Base-by-base conservation (phyloP, 768 basidiomycete species). In the Tylopilus felleus region DNA sequence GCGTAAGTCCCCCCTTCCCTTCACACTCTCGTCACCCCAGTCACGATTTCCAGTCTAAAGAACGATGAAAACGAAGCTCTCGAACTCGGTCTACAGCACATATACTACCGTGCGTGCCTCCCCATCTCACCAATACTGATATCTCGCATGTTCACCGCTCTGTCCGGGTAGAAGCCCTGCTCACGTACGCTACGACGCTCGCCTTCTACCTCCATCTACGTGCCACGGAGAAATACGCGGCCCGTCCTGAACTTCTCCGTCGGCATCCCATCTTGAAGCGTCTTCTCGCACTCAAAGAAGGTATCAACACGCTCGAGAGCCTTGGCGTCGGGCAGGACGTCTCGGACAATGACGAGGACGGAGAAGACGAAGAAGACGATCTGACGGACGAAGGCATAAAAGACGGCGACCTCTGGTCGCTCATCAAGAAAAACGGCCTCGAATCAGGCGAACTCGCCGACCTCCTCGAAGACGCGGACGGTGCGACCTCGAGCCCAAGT, bases 161-260 rank as follows among this genome's bases (percentile, higher is more conserved):
- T 35, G 19, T 55, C 22, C 17, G 49, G 57, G 27, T 69, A 98
- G 95, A 98, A 77, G 81, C 93, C 1, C 76, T 96, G 2, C 74
- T 97, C 35, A 92, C 94, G 9, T 98, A 98, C 65, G 80, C 90
- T 19, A 90, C 93, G 1, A 86, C 85, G 2, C 84, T 98, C 42
- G 90, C 94, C 1, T 98, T 94, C 74, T 98, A 96, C 73, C 75
- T 98, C 38, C 84, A 94, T 68, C 77, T 98, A n/a, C 83, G 90
- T 17, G 77, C 88, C 22, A 80, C 79, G 38, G 76, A 81, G 56
- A 81, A 87, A 71, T 84, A 85, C 65, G 75, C 80, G 8, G 75
- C 77, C 51, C 79, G 76, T 33, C 87, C 82, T 10, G 78, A 82
- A 55, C 78, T 80, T 36, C 78, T 92, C 51, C 82, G 80, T 65